Percentiles rank a stretch among this genome's conserved stretches.
Conservation (phyloP, 768 basidiomycete species). For the Suillus hirtellus region DNA sequence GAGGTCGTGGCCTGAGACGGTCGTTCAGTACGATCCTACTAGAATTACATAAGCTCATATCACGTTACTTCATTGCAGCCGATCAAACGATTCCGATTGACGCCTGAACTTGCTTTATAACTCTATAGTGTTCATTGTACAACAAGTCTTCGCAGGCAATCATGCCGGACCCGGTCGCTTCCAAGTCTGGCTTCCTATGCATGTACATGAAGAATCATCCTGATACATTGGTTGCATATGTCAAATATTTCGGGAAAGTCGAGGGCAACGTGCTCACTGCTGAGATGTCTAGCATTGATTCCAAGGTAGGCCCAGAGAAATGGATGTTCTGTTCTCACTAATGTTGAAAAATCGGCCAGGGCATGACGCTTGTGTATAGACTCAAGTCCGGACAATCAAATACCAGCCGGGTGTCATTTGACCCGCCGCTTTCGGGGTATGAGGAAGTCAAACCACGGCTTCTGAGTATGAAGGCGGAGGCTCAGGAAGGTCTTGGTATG, state of each 20-base stretch:
- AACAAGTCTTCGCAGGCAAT: background rate
- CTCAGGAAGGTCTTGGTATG: constrained; percentile 81
- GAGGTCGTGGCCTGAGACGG: too few relatives aligned
- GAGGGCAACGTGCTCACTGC: constrained; percentile 55
- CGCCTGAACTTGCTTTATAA: too few relatives aligned
- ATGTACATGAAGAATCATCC: constrained; percentile 62
- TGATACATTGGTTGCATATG: constrained; percentile 84
- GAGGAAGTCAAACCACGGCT: constrained; percentile 83
- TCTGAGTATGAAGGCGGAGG: constrained; percentile 76
- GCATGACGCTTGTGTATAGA: constrained; percentile 69
- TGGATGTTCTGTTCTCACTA: background rate
- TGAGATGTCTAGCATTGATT: constrained; percentile 68
- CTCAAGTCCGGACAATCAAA: constrained; percentile 47
- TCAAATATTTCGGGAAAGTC: constrained; percentile 39
- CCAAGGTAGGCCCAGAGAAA: constrained; percentile 44
- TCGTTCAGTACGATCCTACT: too few relatives aligned
- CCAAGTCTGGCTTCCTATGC: constrained; percentile 50
- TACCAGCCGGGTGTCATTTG: constrained; percentile 56
- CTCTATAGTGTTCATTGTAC: background rate
- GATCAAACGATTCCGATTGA: too few relatives aligned
- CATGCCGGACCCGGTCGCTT: constrained; percentile 72
- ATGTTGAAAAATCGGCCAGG: constrained; percentile 37
- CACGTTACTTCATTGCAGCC: too few relatives aligned
- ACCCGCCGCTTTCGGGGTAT: constrained; percentile 72
- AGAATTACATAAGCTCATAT: too few relatives aligned